These are phyloP conservation scores for Botrytis elliptica DNA, from an alignment of 2,329 filamentous ascomycete genomes.

Conservation along the genomic window DNA sequence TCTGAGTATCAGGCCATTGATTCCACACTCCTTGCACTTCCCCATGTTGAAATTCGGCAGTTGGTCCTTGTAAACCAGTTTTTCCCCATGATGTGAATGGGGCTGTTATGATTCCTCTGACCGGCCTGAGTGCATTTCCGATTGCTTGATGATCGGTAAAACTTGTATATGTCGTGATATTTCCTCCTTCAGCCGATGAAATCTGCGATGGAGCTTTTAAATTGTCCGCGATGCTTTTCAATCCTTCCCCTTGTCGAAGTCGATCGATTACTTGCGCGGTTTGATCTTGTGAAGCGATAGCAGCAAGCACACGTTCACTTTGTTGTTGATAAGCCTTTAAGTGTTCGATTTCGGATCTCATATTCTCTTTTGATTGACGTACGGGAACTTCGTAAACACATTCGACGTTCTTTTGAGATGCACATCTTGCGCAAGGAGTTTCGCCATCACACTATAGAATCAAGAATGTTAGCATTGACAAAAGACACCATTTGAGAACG, in stretches of 20 bases:
- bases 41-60: conserved; percentile 25
- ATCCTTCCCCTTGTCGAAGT: conserved; percentile 52
- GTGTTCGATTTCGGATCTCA: conserved; percentile 58
- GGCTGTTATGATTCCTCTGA: conserved; percentile 47
- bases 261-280: conserved; percentile 51
- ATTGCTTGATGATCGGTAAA: conserved; percentile 42
- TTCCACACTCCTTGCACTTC: conserved; percentile 6
- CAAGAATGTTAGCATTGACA: background rate
- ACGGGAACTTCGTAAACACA: conserved; percentile 63
- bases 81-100: conserved; percentile 49
- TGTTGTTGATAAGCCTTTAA: conserved; percentile 55
- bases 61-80: conserved; percentile 41
- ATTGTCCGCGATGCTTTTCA: conserved; percentile 58
- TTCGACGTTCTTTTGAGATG: conserved; percentile 51
- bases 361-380: conserved; percentile 61
- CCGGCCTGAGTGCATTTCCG: conserved; percentile 31
- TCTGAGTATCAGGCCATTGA: background rate
- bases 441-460: conserved; percentile 56
- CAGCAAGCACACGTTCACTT: conserved; percentile 55
- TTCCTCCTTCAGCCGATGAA: conserved; percentile 29
- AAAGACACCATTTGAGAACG: background rate
- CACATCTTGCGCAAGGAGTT: conserved; percentile 51
- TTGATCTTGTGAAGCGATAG: conserved; percentile 43
- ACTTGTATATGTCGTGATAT: conserved; percentile 32
- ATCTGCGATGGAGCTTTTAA: conserved; percentile 43